phyloP scores from a whole-genome alignment of 768 basidiomycete genomes.

The Lactarius trivialis region DNA sequence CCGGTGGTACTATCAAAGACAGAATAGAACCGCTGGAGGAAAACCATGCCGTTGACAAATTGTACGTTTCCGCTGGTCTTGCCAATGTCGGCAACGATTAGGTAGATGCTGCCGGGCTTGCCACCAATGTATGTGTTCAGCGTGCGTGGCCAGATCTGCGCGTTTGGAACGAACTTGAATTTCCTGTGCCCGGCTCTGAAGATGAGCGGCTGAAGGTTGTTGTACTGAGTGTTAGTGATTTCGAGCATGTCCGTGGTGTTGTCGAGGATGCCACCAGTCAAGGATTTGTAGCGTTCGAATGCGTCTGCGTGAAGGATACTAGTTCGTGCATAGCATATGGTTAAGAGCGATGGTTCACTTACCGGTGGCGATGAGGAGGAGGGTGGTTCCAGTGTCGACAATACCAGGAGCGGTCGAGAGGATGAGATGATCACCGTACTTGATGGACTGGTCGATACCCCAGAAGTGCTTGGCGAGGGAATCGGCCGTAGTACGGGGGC shows the following conservation, averaged over 20 bases:
- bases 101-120: constrained; percentile 32
- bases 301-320: constrained; percentile 28
- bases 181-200: constrained; percentile 30
- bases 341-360: constrained; percentile 9
- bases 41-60: constrained; percentile 49
- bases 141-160: too few species aligned
- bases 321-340: constrained; percentile 22
- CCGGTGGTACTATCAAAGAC: constrained; percentile 56
- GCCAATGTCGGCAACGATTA: constrained; percentile 36
- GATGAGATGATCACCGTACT: constrained; percentile 26
- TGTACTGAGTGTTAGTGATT: constrained; percentile 27
- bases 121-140: constrained; percentile 42
- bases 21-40: constrained; percentile 59
- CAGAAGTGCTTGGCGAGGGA: constrained; percentile 30
- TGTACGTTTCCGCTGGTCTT: constrained; percentile 38
- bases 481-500: constrained; percentile 30
- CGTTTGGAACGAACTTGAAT: constrained; percentile 40
- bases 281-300: constrained; percentile 27
- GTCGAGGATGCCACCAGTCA: constrained; percentile 31
- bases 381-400: too few species aligned
- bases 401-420: constrained; percentile 24
- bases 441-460: constrained; percentile 32
- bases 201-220: constrained; percentile 30
- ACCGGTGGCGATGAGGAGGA: constrained; percentile 31
- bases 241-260: constrained; percentile 29